Base-by-base conservation (phyloP, 306 rosid species). In the Boehmeria nivea region DNA sequence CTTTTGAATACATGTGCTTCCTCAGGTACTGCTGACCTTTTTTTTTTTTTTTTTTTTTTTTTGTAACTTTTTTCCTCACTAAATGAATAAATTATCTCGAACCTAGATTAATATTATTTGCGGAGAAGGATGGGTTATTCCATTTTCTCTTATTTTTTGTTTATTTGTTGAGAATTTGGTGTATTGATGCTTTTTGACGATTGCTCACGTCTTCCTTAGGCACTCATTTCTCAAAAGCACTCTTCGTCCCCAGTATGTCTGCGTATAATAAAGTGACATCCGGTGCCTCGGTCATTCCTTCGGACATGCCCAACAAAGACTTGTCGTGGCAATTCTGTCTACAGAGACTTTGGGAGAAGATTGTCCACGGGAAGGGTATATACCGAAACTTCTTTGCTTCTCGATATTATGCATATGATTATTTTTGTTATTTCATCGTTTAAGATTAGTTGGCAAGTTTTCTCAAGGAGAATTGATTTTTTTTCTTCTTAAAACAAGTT, bases 201-300 rank as follows among this genome's bases (percentile, higher is more conserved):
- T 54, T 18, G 27, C 13, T 26, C 69, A 49, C 50, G 18, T 43
- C 44, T 60, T 74, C 44, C 44, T 24, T 61, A 86, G 91, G 88
- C 63, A 63, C 66, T 62, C 71, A 78, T 72, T 81, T 86, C 69
- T 69, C 83, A 2, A 81, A 77, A 56, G 86, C 91, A 59, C 67
- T 86, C 60, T 86, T 86, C 71, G 91, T 83, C 66, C 91, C 95
- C 25, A 78, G 76, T 48, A 58, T 83, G 77, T 86, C 95, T 43
- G 71, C 78, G 6, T 81, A 86, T 65, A 66, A 18, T 50, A 83
- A 74, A 78, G 86, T 86, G 61, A 61, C 83, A 68, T 81, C 91
- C 1, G 81, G 78, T 24, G 70, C 72, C 51, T 80, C 85, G 5
- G 54, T 28, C 38, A 65, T 72, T 71, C 70, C 82, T 48, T 69